Evolutionary conservation across 2,329 filamentous ascomycete genomes (phyloP).

Genomic region (Fusarium keratoplasticum): DNA sequence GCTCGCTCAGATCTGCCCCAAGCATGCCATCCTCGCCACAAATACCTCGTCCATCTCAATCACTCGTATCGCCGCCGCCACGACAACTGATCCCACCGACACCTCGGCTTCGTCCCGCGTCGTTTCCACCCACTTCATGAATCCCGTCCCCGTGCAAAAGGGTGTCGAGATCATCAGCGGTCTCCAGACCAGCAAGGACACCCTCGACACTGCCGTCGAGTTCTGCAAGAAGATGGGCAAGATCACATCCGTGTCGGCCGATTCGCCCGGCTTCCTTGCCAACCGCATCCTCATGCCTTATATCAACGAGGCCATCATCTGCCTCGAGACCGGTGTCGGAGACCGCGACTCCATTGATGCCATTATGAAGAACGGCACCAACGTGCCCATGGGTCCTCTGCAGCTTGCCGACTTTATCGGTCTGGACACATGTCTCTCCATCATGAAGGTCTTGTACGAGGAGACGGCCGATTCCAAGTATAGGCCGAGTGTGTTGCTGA

Average conservation of each 20-base stretch:
- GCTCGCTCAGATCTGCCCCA: slow-evolving; percentile 83
- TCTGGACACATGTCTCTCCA: slow-evolving; percentile 93
- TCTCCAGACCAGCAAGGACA: slow-evolving; percentile 87
- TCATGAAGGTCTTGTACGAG: slow-evolving; percentile 93
- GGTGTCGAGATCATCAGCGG: slow-evolving; percentile 98
- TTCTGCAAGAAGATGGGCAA: slow-evolving; percentile 96
- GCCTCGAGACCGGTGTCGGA: slow-evolving; percentile 92
- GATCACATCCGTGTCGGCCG: slow-evolving; percentile 85
- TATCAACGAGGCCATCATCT: slow-evolving; percentile 98
- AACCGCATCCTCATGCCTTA: slow-evolving; percentile 99
- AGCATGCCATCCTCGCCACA: slow-evolving; percentile 91
- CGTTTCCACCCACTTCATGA: slow-evolving; percentile 98
- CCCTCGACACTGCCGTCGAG: slow-evolving; percentile 82
- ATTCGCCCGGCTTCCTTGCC: slow-evolving; percentile 93
- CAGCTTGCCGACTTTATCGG: slow-evolving; percentile 97
- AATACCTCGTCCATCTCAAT: slow-evolving; percentile 99
- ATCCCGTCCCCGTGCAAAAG: slow-evolving; percentile 96
- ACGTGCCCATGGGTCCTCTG: slow-evolving; percentile 97
- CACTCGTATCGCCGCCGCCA: slow-evolving; percentile 92
- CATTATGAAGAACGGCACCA: slow-evolving; percentile 99
- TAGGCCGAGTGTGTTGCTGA: slow-evolving; percentile 84
- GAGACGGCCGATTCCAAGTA: slow-evolving; percentile 98
- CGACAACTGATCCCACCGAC: slow-evolving; percentile 81
- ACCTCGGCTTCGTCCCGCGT: slow-evolving; percentile 87
- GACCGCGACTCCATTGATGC: slow-evolving; percentile 91